Conservation (phyloP, 305 asterid genomes). For the Fraxinus latifolia region DNA sequence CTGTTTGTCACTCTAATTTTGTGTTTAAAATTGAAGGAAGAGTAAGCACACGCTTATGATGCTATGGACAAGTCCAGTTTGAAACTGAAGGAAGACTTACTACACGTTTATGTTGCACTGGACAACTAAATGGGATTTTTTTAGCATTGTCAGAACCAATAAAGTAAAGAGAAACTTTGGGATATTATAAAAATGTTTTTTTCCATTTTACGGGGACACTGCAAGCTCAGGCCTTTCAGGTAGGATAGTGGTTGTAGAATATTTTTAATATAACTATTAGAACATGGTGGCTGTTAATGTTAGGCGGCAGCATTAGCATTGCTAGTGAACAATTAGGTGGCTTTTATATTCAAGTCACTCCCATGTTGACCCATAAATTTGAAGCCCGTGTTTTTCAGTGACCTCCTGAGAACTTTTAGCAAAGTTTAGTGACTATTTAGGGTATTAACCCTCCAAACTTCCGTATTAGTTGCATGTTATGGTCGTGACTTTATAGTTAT, state of each 20-base stretch:
- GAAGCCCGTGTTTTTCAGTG: not conserved
- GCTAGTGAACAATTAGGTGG: not conserved
- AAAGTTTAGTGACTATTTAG: too few relatives aligned
- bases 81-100: not conserved
- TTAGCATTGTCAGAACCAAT: not conserved
- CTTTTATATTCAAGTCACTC: not conserved
- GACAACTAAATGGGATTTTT: not conserved
- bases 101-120: not conserved
- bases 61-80: not conserved
- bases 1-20: not conserved
- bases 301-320: slow-evolving; percentile 1
- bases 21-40: not conserved
- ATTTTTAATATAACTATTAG: not conserved
- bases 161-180: not conserved
- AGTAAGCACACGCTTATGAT: not conserved
- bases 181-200: not conserved
- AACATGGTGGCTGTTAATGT: not conserved
- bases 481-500: not conserved
- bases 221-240: not conserved
- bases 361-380: not conserved
- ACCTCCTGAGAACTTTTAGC: too few relatives aligned
- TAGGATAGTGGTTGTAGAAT: not conserved
- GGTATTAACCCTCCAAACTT: not conserved
- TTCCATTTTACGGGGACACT: not conserved
- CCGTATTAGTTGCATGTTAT: not conserved